Percentiles rank a stretch among this genome's conserved stretches.
phyloP scores from a whole-genome alignment of 2,329 filamentous ascomycete genomes.

The Curvularia sp. region DNA sequence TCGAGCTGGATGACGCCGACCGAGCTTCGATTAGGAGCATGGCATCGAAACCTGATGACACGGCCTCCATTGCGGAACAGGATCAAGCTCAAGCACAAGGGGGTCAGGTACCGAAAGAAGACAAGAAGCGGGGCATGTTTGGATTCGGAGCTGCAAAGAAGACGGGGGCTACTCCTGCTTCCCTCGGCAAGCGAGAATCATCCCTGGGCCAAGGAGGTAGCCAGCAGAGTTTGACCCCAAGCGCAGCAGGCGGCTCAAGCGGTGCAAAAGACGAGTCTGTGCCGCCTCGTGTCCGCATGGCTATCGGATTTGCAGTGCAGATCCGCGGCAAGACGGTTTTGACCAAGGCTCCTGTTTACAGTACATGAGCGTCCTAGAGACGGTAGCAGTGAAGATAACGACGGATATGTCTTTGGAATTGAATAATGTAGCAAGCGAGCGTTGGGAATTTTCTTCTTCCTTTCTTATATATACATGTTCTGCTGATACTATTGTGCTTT shows the following conservation, averaged over 20 bases:
- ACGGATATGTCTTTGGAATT: conserved; percentile 18
- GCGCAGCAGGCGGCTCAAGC: conserved; percentile 51
- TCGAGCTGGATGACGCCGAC: conserved; percentile 52
- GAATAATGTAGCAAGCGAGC: conserved; percentile 26
- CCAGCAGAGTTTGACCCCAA: conserved; percentile 45
- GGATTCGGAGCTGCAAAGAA: conserved; percentile 53
- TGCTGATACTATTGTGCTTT: conserved; percentile 12
- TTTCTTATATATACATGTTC: conserved; percentile 18
- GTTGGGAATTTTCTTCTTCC: conserved; percentile 18
- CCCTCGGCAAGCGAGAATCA: conserved; percentile 51
- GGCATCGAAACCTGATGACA: conserved; percentile 43
- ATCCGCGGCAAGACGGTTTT: conserved; percentile 58
- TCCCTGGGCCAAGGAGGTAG: conserved; percentile 48
- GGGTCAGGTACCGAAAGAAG: conserved; percentile 35
- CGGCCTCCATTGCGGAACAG: conserved; percentile 37
- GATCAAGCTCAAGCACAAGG: conserved; percentile 45
- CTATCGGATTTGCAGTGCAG: conserved; percentile 56
- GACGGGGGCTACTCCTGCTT: conserved; percentile 35
- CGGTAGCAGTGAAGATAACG: conserved; percentile 3
- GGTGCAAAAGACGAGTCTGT: conserved; percentile 50
- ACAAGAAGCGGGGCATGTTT: conserved; percentile 54
- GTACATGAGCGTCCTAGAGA: conserved; percentile 33
- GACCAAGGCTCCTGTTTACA: conserved; percentile 58
- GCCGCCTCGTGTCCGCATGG: conserved; percentile 56
- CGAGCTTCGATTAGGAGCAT: conserved; percentile 47